Conservation (phyloP, 192 early-diverging fungal genomes). For the Coemansia umbellata region DNA sequence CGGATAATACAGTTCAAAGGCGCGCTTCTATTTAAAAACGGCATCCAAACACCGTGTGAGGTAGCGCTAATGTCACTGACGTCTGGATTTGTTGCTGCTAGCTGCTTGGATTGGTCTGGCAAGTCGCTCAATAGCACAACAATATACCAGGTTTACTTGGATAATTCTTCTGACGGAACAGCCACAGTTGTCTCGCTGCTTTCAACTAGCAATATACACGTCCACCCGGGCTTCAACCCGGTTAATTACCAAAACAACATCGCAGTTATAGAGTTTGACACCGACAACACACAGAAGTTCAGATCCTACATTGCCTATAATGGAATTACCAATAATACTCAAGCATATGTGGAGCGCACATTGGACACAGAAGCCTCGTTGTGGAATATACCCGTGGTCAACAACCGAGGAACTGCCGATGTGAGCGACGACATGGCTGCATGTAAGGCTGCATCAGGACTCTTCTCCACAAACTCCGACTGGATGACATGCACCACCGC, state of each 20-base stretch:
- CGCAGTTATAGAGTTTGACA: conserved; percentile 23
- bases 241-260: conserved; percentile 35
- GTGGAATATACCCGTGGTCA: conserved; percentile 9
- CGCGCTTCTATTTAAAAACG: conserved; percentile 18
- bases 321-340: not conserved
- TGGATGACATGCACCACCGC: conserved; percentile 7
- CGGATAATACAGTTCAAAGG: conserved; percentile 9
- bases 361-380: not conserved
- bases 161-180: not conserved
- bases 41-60: conserved; percentile 17
- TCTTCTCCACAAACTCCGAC: not conserved
- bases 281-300: not conserved
- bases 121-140: not conserved
- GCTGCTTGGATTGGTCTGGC: conserved; percentile 11
- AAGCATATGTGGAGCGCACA: conserved; percentile 8
- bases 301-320: conserved; percentile 4
- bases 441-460: not conserved
- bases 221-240: conserved; percentile 23
- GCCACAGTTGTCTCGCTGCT: not conserved
- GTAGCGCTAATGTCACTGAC: conserved; percentile 19
- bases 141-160: conserved; percentile 19
- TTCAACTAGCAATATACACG: not conserved
- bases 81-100: conserved; percentile 18
- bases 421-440: not conserved
- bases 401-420: not conserved